Conservation (phyloP, 2,329 filamentous ascomycete genomes). For the Trichoderma citrinoviride region DNA sequence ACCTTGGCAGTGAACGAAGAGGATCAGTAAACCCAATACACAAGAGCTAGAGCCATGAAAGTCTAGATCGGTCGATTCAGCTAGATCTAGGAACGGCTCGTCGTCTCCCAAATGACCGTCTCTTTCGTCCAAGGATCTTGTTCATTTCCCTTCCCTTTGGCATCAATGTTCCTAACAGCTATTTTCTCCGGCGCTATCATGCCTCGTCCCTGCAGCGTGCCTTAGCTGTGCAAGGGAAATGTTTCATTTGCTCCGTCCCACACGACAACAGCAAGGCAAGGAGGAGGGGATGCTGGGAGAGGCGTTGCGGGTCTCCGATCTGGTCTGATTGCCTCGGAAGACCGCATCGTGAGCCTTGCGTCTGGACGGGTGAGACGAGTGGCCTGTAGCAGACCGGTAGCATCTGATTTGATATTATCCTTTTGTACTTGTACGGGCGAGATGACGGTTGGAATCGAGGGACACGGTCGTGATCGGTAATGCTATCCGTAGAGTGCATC, state of each 20-base stretch:
- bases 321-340: slow-evolving; percentile 11
- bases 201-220: slow-evolving; percentile 17
- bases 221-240: slow-evolving; percentile 17
- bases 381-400: background rate
- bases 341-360: slow-evolving; percentile 11
- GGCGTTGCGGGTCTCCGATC: slow-evolving; percentile 8
- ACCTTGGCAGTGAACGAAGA: too few species aligned
- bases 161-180: background rate
- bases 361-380: background rate
- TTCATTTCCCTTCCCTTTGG: background rate
- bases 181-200: slow-evolving; percentile 7
- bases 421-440: too few species aligned
- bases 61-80: background rate
- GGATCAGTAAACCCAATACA: too few species aligned
- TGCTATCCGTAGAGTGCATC: background rate
- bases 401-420: too few species aligned
- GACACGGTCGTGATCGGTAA: too few species aligned
- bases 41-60: background rate
- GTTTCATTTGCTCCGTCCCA: slow-evolving; percentile 2
- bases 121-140: background rate
- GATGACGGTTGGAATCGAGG: too few species aligned
- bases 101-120: background rate
- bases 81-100: background rate
- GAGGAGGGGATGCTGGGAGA: background rate
- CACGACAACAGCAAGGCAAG: slow-evolving; percentile 3